A percentile compares a stretch with the other conserved stretches of the same genome.
These are phyloP conservation scores for Pleurotus sapidus DNA, from an alignment of 768 basidiomycete genomes.

Conservation along the genomic window DNA sequence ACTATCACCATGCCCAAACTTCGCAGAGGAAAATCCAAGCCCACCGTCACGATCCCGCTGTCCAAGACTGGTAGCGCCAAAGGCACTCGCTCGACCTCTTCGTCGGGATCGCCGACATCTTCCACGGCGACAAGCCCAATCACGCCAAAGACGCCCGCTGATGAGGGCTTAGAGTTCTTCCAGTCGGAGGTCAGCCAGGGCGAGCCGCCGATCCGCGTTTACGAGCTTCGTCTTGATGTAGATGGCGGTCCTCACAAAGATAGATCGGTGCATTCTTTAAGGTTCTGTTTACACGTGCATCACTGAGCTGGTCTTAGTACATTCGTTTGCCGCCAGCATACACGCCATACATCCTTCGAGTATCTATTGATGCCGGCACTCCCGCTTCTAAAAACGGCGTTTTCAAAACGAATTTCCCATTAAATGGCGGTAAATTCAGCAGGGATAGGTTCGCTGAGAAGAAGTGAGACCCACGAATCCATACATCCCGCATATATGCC, in stretches of 20 bases:
- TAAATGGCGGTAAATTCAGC: constrained; percentile 86
- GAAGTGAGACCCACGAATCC: constrained; percentile 47
- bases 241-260: constrained; percentile 91
- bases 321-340: constrained; percentile 93
- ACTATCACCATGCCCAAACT: constrained; percentile 17
- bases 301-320: constrained; percentile 53
- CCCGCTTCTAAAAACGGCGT: constrained; percentile 87
- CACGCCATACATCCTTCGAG: constrained; percentile 85
- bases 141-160: constrained; percentile 87
- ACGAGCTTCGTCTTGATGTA: constrained; percentile 80
- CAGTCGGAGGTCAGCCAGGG: constrained; percentile 47
- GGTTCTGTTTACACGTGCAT: constrained; percentile 5
- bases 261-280: constrained; percentile 59
- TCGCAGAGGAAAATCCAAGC: constrained; percentile 15
- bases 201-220: constrained; percentile 74
- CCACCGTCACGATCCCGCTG: constrained; percentile 13
- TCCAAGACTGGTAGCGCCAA: constrained; percentile 6
- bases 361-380: constrained; percentile 90
- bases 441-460: constrained; percentile 73
- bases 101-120: constrained; percentile 21
- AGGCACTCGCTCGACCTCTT: constrained; percentile 16
- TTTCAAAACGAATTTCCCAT: constrained; percentile 95
- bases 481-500: constrained; percentile 14
- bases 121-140: constrained; percentile 27
- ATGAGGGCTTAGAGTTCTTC: constrained; percentile 91